These are phyloP conservation scores for Penicillium robsamsonii DNA, from an alignment of 495 filamentous ascomycete species.

Conservation along the genomic window DNA sequence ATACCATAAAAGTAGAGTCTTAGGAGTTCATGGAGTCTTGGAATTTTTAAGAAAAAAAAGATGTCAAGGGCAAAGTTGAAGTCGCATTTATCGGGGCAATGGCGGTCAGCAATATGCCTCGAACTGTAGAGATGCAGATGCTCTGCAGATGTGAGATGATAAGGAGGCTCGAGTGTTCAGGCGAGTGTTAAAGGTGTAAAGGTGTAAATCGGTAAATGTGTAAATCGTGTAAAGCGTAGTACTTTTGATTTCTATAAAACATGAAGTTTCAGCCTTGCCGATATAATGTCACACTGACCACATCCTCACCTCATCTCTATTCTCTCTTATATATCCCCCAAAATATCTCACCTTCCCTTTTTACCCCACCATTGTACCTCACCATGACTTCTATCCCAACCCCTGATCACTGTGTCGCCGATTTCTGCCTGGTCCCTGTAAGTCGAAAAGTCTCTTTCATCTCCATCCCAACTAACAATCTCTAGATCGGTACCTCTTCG, in stretches of 20 bases:
- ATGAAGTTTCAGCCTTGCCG: not conserved
- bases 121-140: not conserved
- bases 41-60: not conserved
- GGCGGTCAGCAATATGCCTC: constrained; percentile 4
- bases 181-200: no score
- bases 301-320: not conserved
- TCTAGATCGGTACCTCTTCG: constrained; percentile 73
- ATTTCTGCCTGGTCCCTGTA: constrained; percentile 83
- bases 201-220: not conserved
- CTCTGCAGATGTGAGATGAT: constrained; percentile 3
- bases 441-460: constrained; percentile 11
- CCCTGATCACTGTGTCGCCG: constrained; percentile 65
- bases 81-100: constrained; percentile 1
- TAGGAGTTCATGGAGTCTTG: not conserved
- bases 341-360: not conserved
- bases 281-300: constrained; percentile 1
- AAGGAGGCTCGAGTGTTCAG: not conserved
- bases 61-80: not conserved
- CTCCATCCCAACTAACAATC: constrained; percentile 28
- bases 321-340: not conserved
- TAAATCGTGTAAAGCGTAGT: no score
- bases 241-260: no score
- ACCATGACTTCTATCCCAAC: constrained; percentile 50
- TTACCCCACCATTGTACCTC: constrained; percentile 2
- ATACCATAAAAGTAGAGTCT: not conserved